Evolutionary conservation across 2,329 filamentous ascomycete genomes (phyloP), one percentile per base, ranked within the genome.

Genomic region (Fusarium burgessii): DNA sequence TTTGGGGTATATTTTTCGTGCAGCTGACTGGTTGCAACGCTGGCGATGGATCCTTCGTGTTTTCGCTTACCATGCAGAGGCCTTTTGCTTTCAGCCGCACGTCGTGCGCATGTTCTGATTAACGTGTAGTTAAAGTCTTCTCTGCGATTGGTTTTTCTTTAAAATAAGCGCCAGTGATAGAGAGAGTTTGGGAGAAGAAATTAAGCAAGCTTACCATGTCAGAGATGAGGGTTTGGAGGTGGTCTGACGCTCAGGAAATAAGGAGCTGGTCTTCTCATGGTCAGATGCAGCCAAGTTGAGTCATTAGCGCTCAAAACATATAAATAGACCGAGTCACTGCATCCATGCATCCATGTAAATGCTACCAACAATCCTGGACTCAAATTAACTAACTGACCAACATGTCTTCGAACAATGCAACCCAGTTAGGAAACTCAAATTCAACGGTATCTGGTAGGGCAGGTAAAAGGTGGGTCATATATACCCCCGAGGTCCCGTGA

Each of bases 391-490:
- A 29, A 9, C 20, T 10, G 60, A 41, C 23, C 11, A 41, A 41
- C 55, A 66, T 25, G 18, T 38, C 20, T n/a, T 12, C 15, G 51
- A 33, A 59, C 17, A 23, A 66, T 66, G 12, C 14, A 41, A 32
- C 38, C 62, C 17, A 23, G 25, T 66, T 45, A 41, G 62, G 51
- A 45, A 66, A 50, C 20, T 41, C 35, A n/a, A 42, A 51, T 18
- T 20, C 43, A 56, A 45, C 23, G 35, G 51, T 43, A 64, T 20
- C 33, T 42, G 35, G 33, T 66, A 62, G 57, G 64, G 64, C 62
- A 62, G 62, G 10, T 38, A 36, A 41, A 33, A 23, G 23, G 42
- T 49, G 64, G 64, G 41, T 8, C 51, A 27, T n/a, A 51, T 51
- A 54, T 45, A 10, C 56, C 12, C 56, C 27, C 17, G n/a, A 54